Evolutionary conservation across 179 eudicot genomes (phyloP).

Genomic region (Kewa caespitosa): DNA sequence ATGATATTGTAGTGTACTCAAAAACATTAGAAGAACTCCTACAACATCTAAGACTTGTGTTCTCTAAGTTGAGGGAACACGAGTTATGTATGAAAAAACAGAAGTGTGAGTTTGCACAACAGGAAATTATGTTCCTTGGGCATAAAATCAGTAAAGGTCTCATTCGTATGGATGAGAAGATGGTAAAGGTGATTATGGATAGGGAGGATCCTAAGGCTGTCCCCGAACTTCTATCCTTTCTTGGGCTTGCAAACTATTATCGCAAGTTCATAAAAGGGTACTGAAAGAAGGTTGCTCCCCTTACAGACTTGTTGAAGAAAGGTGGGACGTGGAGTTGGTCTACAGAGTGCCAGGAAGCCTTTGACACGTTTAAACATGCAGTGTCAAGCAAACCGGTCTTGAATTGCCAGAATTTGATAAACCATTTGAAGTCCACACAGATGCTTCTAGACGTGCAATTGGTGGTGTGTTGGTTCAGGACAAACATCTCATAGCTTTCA

Average conservation of each 20-base stretch:
- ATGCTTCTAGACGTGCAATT: background rate
- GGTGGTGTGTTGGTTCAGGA: background rate
- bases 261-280: background rate
- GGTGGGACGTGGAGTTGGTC: background rate
- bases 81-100: slow-evolving; percentile 16
- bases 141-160: background rate
- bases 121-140: background rate
- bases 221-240: background rate
- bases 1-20: slow-evolving; percentile 8
- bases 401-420: background rate
- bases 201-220: background rate
- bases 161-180: background rate
- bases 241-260: background rate
- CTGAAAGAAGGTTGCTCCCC: background rate
- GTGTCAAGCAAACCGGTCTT: background rate
- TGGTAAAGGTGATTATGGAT: background rate
- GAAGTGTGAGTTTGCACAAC: background rate
- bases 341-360: background rate
- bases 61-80: background rate
- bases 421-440: background rate
- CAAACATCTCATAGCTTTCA: background rate
- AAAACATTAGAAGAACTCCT: background rate
- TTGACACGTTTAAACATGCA: background rate
- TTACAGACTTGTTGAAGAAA: background rate
- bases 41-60: background rate